Evolutionary conservation across 1,284 basidiomycete genomes (phyloP), one percentile per base, ranked within the genome.

Genomic region (Cryptococcus jaspeensis): DNA sequence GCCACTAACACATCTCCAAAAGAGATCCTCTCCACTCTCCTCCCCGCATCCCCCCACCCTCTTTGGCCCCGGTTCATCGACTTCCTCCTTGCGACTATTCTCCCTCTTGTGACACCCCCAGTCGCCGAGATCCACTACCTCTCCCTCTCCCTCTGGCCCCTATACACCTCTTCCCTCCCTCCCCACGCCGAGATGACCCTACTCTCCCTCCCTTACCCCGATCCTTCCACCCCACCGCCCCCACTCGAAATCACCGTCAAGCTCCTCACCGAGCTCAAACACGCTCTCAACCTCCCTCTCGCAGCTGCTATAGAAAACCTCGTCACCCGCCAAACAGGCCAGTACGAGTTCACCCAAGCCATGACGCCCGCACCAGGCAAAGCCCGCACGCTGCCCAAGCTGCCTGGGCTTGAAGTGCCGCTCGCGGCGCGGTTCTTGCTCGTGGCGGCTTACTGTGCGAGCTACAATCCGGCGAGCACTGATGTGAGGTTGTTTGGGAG

Each of bases 381-480:
- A 28, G 36, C 46, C 15, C 22, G 32, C 20, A 41, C 32, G 18
- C 50, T 75, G 16, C 71, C 71, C 0, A 67, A 62, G 45, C 59
- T 65, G 6, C 63, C 69, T 6, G 43, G 53, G 9, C 60, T 73
- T 23, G 67, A 72, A n/a, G 75, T 88, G 22, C 82, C 86, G 2
- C 75, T 81, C 0, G 80, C 87, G 74, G 85, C 84, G 13, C 87
- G 87, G 62, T 93, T 87, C 67, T 81, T 95, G 18, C 78, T 95
- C 12, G 75, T 95, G 8, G 89, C 92, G 0, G 84, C 88, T 0
- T 96, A 88, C 72, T 78, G 94, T 36, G 91, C 91, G 2, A 90
- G 88, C 45, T 90, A 88, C 56, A 96, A 96, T 72, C 92, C 92
- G 0, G 75, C 86, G 0, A 88, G 86, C 66, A 86, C 85, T 6